Evolutionary conservation across 1,139 yeast genomes (phyloP), one percentile per base, ranked within the genome.

Genomic region (Taphrina confusa): DNA sequence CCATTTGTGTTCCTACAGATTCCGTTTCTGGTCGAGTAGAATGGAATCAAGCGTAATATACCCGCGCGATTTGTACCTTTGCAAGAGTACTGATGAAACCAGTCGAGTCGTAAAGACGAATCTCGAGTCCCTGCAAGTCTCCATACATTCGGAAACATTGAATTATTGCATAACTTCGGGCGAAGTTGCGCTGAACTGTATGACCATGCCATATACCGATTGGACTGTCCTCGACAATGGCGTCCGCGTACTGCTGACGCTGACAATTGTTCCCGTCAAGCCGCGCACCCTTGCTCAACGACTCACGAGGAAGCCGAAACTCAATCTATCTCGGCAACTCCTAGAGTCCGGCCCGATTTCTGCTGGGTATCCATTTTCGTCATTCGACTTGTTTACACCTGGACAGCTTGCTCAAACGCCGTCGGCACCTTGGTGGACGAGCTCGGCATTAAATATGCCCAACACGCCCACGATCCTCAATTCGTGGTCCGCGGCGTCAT

Each of bases 201-300:
- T 47, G 5, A 16, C 14, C 18, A 18, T 31, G 28, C 42, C 52
- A 4, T 47, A 33, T 14, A 4, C 40, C 11, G 52, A 42, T 3
- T 47, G 52, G 52, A 22, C 34, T 27, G 20, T 20, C 12, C 52
- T 47, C 52, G 40, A 28, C 12, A 18, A 47, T 20, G 31, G 20
- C 11, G 42, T 28, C 9, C 25, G 50, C n/a, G 20, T 45, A 3
- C 30, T 42, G 46, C 16, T 42, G 46, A 14, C 30, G 18, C 14
- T 42, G 20, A 23, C 46, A 2, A 18, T 23, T 22, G 30, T n/a
- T 5, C 30, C 18, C 25, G 20, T 9, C n/a, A 18, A 11, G 8
- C 23, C 1, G 25, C 8, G 25, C 18, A 37, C 18, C 12, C 42
- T 37, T n/a, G 8, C 12, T 37, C 2, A 22, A 11, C 22, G 25